These are phyloP conservation scores for Linnemannia exigua DNA, from an alignment of 192 early-diverging fungal species.

Conservation along the genomic window DNA sequence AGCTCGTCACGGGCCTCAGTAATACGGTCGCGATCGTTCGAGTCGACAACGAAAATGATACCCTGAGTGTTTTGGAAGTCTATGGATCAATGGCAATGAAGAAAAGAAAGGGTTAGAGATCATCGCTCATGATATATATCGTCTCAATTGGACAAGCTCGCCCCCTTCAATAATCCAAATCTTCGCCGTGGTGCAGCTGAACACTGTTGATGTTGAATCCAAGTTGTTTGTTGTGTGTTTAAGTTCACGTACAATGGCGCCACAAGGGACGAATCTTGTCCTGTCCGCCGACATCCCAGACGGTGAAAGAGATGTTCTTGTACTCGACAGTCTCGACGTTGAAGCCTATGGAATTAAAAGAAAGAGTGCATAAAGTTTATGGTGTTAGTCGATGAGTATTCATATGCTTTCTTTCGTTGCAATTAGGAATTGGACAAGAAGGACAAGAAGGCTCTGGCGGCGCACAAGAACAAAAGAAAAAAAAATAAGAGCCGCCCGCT, in stretches of 20 bases:
- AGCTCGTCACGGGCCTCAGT: constrained; percentile 94
- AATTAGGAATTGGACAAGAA: background rate
- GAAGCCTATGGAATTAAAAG: constrained; percentile 73
- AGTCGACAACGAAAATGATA: constrained; percentile 98
- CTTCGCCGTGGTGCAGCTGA: background rate
- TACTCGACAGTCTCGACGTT: constrained; percentile 98
- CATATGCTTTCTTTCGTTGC: background rate
- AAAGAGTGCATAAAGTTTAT: constrained; percentile 1
- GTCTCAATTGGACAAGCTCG: background rate
- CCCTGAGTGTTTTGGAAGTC: constrained; percentile 98
- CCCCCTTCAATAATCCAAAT: background rate
- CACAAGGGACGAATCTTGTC: constrained; percentile 98
- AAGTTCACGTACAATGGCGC: constrained; percentile 88
- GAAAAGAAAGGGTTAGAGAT: background rate
- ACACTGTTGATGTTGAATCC: background rate
- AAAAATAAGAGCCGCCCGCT: background rate
- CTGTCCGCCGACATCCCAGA: constrained; percentile 99
- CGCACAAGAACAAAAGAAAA: background rate
- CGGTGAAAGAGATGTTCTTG: constrained; percentile 98
- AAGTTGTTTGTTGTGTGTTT: background rate
- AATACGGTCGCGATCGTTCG: constrained; percentile 96
- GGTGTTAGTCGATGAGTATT: background rate
- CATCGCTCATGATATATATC: background rate
- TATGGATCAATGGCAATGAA: constrained; percentile 24
- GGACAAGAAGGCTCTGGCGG: background rate